A percentile compares a stretch with the other conserved stretches of the same genome.
These are phyloP conservation scores for Penicillium bovifimosum DNA, from an alignment of 495 filamentous ascomycete species.

Conservation along the genomic window DNA sequence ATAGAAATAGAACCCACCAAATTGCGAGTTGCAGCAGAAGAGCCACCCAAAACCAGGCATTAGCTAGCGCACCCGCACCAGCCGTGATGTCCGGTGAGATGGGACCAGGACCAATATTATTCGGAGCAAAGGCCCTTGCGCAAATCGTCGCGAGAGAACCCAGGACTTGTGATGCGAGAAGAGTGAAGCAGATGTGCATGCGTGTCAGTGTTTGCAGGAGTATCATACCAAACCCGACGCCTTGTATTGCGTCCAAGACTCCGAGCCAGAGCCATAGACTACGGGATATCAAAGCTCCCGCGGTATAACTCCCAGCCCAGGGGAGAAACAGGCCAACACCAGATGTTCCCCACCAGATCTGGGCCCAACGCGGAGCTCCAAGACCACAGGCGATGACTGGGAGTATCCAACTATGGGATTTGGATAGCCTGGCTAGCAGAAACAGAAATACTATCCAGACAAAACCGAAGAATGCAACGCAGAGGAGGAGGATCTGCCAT, in stretches of 20 bases:
- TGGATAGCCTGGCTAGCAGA: constrained; percentile 38
- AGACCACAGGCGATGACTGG: constrained; percentile 48
- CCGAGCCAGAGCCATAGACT: constrained; percentile 50
- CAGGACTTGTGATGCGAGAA: constrained; percentile 46
- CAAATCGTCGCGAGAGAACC: constrained; percentile 48
- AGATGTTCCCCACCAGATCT: constrained; percentile 50
- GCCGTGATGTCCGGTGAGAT: constrained; percentile 44
- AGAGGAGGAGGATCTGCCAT: constrained; percentile 43
- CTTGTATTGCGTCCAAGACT: constrained; percentile 44
- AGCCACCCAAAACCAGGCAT: constrained; percentile 63
- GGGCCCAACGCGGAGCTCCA: constrained; percentile 46
- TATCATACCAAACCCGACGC: constrained; percentile 50
- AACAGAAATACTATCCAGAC: constrained; percentile 39
- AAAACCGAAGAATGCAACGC: constrained; percentile 41
- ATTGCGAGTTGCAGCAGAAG: constrained; percentile 57
- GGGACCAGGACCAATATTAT: constrained; percentile 45
- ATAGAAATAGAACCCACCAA: constrained; percentile 37
- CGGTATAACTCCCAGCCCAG: constrained; percentile 42
- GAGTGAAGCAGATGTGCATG: constrained; percentile 46
- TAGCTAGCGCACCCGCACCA: constrained; percentile 43
- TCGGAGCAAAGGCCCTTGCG: constrained; percentile 42
- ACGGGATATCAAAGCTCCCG: constrained; percentile 42
- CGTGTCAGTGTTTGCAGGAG: constrained; percentile 45
- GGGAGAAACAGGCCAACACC: constrained; percentile 43
- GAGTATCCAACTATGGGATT: constrained; percentile 46